Conservation (phyloP, 164 flowering plant species). For the Vitis rotundifolia region DNA sequence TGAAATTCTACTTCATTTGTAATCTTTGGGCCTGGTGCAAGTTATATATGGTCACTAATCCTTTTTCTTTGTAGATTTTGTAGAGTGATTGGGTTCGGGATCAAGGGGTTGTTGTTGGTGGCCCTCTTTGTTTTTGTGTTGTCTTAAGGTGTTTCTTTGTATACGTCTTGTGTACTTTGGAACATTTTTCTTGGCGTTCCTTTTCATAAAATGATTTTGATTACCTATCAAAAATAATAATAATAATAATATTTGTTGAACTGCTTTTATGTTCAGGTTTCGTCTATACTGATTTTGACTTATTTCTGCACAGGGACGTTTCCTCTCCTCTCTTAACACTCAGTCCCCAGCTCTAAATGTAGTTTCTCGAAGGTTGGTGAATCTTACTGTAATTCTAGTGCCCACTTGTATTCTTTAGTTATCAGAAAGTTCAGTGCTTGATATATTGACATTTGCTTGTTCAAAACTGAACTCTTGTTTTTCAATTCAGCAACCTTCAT, state of each 20-base stretch:
- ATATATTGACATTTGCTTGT: not conserved
- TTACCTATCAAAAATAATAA: too few relatives aligned
- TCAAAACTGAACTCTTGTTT: conserved; percentile 6
- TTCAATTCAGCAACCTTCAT: conserved; percentile 65
- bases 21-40: too few relatives aligned
- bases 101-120: too few relatives aligned
- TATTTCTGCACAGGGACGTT: conserved; percentile 65
- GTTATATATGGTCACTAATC: too few relatives aligned
- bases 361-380: conserved; percentile 67
- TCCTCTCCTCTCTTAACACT: conserved; percentile 73
- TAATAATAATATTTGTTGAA: not conserved
- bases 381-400: not conserved
- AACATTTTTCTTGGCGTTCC: not conserved
- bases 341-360: conserved; percentile 87
- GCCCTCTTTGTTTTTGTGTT: too few relatives aligned
- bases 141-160: too few relatives aligned
- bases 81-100: too few relatives aligned
- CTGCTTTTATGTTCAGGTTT: not conserved
- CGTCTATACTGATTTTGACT: not conserved
- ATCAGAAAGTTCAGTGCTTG: not conserved
- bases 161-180: not conserved
- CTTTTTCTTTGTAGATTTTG: too few relatives aligned
- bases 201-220: not conserved
- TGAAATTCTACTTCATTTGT: too few relatives aligned
- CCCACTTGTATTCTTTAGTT: not conserved